Conservation (phyloP, 306 rosid genomes). For the Senna siamea region DNA sequence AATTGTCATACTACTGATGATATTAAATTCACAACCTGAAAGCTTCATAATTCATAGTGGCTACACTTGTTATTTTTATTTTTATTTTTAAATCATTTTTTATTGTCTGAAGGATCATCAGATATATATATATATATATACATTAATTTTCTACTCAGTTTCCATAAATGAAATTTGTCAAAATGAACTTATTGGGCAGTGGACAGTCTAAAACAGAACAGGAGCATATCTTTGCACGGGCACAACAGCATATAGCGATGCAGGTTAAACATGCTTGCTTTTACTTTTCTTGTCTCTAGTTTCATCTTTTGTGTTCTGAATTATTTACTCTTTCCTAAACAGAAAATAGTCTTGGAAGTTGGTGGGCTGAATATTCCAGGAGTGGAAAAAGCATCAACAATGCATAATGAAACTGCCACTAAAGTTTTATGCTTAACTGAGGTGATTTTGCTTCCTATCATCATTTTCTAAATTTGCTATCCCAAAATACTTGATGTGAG, state of each 20-base stretch:
- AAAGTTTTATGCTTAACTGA: conserved; percentile 73
- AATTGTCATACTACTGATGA: conserved; percentile 8
- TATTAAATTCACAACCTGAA: background rate
- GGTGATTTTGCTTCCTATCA: conserved; percentile 47
- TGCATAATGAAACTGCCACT: conserved; percentile 53
- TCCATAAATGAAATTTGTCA: conserved; percentile 9
- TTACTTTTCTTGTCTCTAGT: conserved; percentile 16
- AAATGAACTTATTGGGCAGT: conserved; percentile 42
- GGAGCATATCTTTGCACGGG: conserved; percentile 68
- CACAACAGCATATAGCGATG: conserved; percentile 80
- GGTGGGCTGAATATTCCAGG: conserved; percentile 57
- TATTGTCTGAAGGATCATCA: conserved; percentile 18
- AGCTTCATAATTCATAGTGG: too few species aligned
- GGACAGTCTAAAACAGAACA: conserved; percentile 81
- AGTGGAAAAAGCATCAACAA: conserved; percentile 42
- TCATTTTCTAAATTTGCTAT: conserved; percentile 29
- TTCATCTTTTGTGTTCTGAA: conserved; percentile 7
- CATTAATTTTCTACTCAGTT: background rate
- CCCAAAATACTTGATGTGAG: conserved; percentile 7
- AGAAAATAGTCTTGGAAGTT: conserved; percentile 70
- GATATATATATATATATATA: background rate
- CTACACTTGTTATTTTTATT: too few species aligned
- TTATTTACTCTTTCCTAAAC: conserved; percentile 3
- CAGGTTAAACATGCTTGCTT: conserved; percentile 50
- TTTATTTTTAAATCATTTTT: too few species aligned